Percentiles rank a stretch among this genome's conserved stretches.
phyloP scores from a whole-genome alignment of 495 filamentous ascomycete genomes.

The Hypoxylon crocopeplum region DNA sequence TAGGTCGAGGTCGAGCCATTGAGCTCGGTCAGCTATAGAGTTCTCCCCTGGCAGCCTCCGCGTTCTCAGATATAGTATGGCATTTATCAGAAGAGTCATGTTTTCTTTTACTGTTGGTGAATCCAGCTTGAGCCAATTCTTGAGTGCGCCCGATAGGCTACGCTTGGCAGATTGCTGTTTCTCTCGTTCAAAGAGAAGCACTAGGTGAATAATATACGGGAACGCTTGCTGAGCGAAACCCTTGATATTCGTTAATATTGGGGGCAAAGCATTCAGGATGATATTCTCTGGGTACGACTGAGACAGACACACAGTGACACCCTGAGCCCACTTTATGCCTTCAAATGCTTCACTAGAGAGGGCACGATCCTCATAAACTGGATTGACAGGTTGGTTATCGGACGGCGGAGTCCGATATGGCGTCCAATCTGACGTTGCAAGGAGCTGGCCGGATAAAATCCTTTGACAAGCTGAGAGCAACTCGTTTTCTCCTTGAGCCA shows the following conservation, averaged over 20 bases:
- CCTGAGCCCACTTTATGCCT: slow-evolving; percentile 65
- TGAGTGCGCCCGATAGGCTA: slow-evolving; percentile 56
- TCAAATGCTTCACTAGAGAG: slow-evolving; percentile 47
- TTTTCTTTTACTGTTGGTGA: slow-evolving; percentile 54
- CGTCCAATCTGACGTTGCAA: slow-evolving; percentile 56
- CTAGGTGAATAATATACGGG: slow-evolving; percentile 81
- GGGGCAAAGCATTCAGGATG: slow-evolving; percentile 68
- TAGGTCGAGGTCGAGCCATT: slow-evolving; percentile 87
- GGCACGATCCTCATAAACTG: slow-evolving; percentile 31
- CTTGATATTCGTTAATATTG: slow-evolving; percentile 65
- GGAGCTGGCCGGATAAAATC: slow-evolving; percentile 49
- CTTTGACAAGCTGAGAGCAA: slow-evolving; percentile 58
- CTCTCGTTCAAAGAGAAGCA: slow-evolving; percentile 63
- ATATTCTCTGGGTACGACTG: slow-evolving; percentile 65
- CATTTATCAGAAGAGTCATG: slow-evolving; percentile 70
- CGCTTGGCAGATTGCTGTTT: slow-evolving; percentile 55
- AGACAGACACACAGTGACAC: slow-evolving; percentile 66
- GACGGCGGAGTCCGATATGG: slow-evolving; percentile 56
- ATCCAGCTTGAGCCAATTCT: slow-evolving; percentile 55
- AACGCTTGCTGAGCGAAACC: slow-evolving; percentile 74
- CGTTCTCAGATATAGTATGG: slow-evolving; percentile 86
- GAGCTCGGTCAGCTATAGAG: slow-evolving; percentile 76
- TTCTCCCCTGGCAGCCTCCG: slow-evolving; percentile 76
- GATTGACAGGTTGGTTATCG: slow-evolving; percentile 40
- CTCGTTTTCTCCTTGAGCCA: slow-evolving; percentile 49